Evolutionary conservation across 306 rosid species (phyloP).

Genomic region (Quillaja saponaria): DNA sequence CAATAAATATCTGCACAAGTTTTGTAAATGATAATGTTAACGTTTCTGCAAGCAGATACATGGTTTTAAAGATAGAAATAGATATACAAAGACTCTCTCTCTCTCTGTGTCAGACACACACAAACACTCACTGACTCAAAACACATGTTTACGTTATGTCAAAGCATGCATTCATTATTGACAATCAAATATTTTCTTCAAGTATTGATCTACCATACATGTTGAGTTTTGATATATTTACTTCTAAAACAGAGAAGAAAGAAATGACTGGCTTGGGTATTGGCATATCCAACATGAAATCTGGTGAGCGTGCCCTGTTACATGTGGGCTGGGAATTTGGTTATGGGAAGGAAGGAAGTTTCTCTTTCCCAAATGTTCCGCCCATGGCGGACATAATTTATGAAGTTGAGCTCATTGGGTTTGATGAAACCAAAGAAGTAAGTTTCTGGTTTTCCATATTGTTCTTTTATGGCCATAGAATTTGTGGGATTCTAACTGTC

Average conservation of each 20-base stretch:
- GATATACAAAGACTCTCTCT: neutral
- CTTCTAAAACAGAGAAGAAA: constrained; percentile 70
- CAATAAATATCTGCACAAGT: no score
- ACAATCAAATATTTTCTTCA: neutral
- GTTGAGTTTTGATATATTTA: constrained; percentile 19
- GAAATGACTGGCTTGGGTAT: constrained; percentile 89
- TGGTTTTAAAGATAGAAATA: no score
- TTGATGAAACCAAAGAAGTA: constrained; percentile 88
- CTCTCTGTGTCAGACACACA: neutral
- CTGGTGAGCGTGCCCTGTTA: constrained; percentile 79
- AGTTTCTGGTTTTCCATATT: constrained; percentile 26
- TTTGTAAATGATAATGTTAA: neutral
- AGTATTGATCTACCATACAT: constrained; percentile 7
- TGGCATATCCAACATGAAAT: constrained; percentile 84
- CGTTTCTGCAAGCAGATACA: no score
- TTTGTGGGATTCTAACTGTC: constrained; percentile 38
- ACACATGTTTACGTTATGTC: neutral
- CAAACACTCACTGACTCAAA: no score
- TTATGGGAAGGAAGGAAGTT: constrained; percentile 85
- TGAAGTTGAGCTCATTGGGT: constrained; percentile 94
- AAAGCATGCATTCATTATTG: no score
- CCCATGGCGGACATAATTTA: constrained; percentile 86
- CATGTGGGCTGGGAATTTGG: constrained; percentile 94
- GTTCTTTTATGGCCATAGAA: constrained; percentile 12
- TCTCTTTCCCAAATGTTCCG: constrained; percentile 95